Percentiles rank a stretch among this genome's conserved stretches.
These are phyloP conservation scores for Penicillium sp. DNA, from an alignment of 2,329 filamentous ascomycete genomes.

Conservation along the genomic window DNA sequence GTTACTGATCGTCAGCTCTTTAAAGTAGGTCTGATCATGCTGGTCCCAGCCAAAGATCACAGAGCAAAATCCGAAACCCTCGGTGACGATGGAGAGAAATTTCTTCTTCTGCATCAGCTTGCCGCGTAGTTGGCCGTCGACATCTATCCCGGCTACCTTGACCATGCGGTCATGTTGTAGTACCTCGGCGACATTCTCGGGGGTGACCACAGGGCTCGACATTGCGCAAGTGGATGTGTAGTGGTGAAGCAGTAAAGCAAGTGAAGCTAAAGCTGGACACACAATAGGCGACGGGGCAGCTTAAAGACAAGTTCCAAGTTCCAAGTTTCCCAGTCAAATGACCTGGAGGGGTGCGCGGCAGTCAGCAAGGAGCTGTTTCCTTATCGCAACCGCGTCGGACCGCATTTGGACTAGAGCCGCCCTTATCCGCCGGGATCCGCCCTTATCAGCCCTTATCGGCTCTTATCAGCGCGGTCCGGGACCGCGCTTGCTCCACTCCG, in stretches of 20 bases:
- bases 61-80: slow-evolving; percentile 91
- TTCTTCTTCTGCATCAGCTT: slow-evolving; percentile 93
- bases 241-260: background rate
- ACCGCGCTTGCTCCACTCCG: background rate
- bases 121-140: slow-evolving; percentile 83
- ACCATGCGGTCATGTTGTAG: slow-evolving; percentile 75
- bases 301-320: background rate
- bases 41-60: slow-evolving; percentile 97
- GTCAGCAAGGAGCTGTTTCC: background rate
- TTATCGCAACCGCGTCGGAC: background rate
- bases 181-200: slow-evolving; percentile 67
- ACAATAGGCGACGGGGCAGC: background rate
- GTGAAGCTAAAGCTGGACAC: background rate
- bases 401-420: slow-evolving; percentile 3
- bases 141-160: slow-evolving; percentile 86
- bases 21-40: slow-evolving; percentile 89
- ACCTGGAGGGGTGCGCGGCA: background rate
- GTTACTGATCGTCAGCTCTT: slow-evolving; percentile 84
- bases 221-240: slow-evolving; percentile 5
- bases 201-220: slow-evolving; percentile 48
- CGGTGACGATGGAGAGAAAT: slow-evolving; percentile 79
- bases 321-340: background rate
- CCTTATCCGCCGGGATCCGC: background rate
- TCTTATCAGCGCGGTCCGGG: slow-evolving; percentile 22
- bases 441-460: slow-evolving; percentile 10